Conservation (phyloP, 1,284 basidiomycete genomes). For the Trichosporon ovoides region DNA sequence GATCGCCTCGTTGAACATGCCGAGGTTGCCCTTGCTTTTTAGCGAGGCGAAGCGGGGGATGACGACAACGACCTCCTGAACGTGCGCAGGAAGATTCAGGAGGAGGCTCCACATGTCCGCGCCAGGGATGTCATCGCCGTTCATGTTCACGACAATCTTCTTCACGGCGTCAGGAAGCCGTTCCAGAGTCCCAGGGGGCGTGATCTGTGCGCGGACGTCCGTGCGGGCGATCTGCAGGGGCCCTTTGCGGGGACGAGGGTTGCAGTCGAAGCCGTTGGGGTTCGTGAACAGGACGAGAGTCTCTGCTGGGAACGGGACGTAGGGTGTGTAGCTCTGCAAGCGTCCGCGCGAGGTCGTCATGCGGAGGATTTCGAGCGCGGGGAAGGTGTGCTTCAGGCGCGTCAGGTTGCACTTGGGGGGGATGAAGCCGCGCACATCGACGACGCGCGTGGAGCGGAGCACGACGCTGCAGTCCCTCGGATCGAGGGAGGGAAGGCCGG, state of each 20-base stretch:
- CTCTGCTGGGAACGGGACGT: not conserved
- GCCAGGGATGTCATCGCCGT: not conserved
- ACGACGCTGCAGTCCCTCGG: not conserved
- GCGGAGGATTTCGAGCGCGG: not conserved
- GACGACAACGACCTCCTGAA: not conserved
- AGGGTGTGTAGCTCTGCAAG: not conserved
- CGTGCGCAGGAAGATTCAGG: not conserved
- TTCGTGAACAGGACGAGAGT: not conserved
- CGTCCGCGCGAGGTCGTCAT: not conserved
- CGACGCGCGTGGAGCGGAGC: not conserved
- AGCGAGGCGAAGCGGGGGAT: not conserved
- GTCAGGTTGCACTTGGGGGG: not conserved
- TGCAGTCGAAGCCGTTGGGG: not conserved
- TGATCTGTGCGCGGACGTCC: not conserved
- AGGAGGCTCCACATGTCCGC: not conserved
- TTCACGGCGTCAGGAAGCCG: not conserved
- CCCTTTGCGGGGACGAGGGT: not conserved
- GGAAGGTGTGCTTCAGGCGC: not conserved
- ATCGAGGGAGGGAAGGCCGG: not conserved
- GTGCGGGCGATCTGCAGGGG: not conserved
- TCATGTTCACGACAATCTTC: conserved; percentile 1
- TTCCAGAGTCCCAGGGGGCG: not conserved
- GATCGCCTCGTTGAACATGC: conserved; percentile 1
- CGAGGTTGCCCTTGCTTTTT: not conserved
- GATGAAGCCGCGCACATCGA: conserved; percentile 2